Conservation (phyloP, 1,284 basidiomycete species). For the Hypsizygus ulmarius region DNA sequence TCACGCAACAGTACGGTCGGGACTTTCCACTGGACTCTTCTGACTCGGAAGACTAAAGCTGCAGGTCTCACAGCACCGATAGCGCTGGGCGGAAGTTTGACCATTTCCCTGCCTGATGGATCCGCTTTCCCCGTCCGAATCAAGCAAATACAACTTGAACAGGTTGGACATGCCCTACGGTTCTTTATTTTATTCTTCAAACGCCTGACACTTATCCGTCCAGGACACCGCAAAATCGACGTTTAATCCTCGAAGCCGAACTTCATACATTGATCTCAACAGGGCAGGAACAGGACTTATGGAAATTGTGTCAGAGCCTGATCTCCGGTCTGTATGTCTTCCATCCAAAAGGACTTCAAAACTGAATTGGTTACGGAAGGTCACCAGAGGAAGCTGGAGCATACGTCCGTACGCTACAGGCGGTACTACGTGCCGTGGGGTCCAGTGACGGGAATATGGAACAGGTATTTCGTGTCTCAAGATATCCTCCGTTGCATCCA, state of each 20-base stretch:
- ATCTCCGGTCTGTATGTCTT: slow-evolving; percentile 64
- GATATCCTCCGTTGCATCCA: background rate
- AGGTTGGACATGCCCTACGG: slow-evolving; percentile 49
- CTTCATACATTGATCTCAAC: slow-evolving; percentile 84
- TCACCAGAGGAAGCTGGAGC: slow-evolving; percentile 90
- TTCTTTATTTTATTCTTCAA: background rate
- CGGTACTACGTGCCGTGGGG: slow-evolving; percentile 78
- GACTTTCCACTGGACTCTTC: background rate
- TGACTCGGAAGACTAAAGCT: slow-evolving; percentile 21
- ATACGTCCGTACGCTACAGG: slow-evolving; percentile 86
- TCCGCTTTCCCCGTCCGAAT: slow-evolving; percentile 64
- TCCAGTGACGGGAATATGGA: slow-evolving; percentile 98
- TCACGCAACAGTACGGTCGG: slow-evolving; percentile 86
- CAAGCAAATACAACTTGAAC: slow-evolving; percentile 94
- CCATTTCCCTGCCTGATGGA: slow-evolving; percentile 48
- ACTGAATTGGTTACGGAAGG: slow-evolving; percentile 34
- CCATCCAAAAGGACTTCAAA: slow-evolving; percentile 6
- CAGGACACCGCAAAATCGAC: slow-evolving; percentile 95
- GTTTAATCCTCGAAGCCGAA: slow-evolving; percentile 52
- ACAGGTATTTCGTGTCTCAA: slow-evolving; percentile 51
- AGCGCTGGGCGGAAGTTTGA: slow-evolving; percentile 68
- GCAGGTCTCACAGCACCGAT: slow-evolving; percentile 58
- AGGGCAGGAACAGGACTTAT: slow-evolving; percentile 88
- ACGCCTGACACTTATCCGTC: slow-evolving; percentile 7
- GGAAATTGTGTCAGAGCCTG: slow-evolving; percentile 96